Evolutionary conservation across 805 yeast genomes (phyloP), one percentile per base, ranked within the genome.

Genomic region (Candida orba): DNA sequence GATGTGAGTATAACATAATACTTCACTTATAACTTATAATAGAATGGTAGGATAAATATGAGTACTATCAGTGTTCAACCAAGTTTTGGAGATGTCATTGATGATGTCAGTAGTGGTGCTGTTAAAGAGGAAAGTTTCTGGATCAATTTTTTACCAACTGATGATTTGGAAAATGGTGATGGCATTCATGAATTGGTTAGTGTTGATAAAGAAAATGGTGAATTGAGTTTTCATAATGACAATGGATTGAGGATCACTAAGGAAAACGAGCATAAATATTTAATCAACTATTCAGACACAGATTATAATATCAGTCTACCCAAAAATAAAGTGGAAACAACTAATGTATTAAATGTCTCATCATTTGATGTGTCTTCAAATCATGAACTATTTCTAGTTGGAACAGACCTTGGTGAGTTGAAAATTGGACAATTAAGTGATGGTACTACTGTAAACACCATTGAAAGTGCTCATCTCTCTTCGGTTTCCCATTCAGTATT

Each of bases 381-480:
- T 4, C 62, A 60, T 5, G 51, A 52, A 3, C 46, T 49, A 13
- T 58, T 55, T 43, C 53, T 61, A 3, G 41, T 65, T 6, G 77
- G 76, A 13, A 54, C 61, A 23, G 45, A 58, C 6, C 41, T 49
- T 5, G 76, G 77, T 4, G 47, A 49, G 7, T 47, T 71, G 12
- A 34, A 45, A 2, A 47, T 70, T 12, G 50, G 47, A 1, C 20
- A 42, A 0, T 3, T 41, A 6, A 10, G 18, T 3, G 32, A 33
- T 18, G 45, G 33, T 1, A 14, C 8, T 1, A 33, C 22, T 3
- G 13, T 14, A 10, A 32, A 37, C 4, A 41, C 38, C 2, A 46
- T 69, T 5, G 59, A 55, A 9, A 39, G 32, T 3, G 85, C 84
- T 2, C 93, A 84, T 62, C 60, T 56, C 24, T 52, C 66, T 27